Evolutionary conservation across 805 yeast genomes (phyloP).

Genomic region (Saturnispora silvae): DNA sequence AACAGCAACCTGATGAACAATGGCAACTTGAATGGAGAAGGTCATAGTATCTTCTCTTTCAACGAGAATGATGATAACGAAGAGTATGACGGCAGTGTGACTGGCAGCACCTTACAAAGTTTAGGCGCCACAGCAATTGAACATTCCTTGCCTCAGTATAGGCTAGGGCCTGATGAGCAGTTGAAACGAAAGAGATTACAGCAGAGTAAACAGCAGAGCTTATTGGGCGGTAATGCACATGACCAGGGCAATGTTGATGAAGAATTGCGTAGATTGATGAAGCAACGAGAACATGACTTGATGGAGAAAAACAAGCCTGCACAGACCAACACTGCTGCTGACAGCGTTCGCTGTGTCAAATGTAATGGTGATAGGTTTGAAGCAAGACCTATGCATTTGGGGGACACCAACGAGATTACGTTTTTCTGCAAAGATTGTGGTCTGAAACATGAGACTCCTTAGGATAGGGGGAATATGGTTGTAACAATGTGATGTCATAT

Average conservation of each 20-base stretch:
- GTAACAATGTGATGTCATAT: too few species aligned
- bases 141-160: background rate
- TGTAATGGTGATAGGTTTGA: slow-evolving; percentile 20
- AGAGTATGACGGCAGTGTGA: background rate
- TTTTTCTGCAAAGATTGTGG: slow-evolving; percentile 25
- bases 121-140: too few species aligned
- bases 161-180: slow-evolving; percentile 2
- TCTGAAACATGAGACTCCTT: background rate
- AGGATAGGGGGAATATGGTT: too few species aligned
- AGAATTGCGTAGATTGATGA: slow-evolving; percentile 4
- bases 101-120: background rate
- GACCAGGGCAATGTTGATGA: slow-evolving; percentile 6
- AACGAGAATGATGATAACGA: background rate
- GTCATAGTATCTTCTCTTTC: background rate
- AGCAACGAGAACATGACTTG: background rate
- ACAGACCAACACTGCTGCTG: background rate
- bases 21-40: too few species aligned
- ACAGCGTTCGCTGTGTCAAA: slow-evolving; percentile 10
- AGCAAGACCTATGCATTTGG: slow-evolving; percentile 16
- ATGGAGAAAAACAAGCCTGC: background rate
- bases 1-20: too few species aligned
- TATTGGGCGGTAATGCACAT: too few species aligned
- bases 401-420: slow-evolving; percentile 12
- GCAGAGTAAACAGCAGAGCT: background rate
- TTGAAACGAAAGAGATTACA: background rate